These are phyloP conservation scores for Metarhizium sp. DNA, from an alignment of 2,329 filamentous ascomycete species.

Conservation along the genomic window DNA sequence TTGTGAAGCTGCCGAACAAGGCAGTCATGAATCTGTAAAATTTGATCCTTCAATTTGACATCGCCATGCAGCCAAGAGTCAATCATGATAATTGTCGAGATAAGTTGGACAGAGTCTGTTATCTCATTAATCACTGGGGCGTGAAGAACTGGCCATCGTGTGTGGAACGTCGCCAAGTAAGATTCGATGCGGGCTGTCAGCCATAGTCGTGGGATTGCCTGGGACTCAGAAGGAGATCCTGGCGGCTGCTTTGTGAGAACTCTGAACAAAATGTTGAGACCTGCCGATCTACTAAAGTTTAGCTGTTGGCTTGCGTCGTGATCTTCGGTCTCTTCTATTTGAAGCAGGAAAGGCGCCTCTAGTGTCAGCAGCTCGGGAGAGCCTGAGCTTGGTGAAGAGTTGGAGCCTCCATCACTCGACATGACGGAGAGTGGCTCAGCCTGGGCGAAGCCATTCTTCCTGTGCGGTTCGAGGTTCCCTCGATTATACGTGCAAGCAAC, in stretches of 20 bases:
- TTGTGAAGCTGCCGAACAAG: conserved; percentile 21
- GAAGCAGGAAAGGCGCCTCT: background rate
- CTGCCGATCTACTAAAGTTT: background rate
- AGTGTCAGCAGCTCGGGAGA: background rate
- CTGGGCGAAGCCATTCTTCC: background rate
- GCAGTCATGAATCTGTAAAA: conserved; percentile 20
- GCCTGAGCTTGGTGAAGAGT: background rate
- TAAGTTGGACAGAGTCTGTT: conserved; percentile 15
- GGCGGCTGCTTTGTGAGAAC: background rate
- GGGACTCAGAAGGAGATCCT: conserved; percentile 3
- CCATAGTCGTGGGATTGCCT: conserved; percentile 12
- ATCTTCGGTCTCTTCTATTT: background rate
- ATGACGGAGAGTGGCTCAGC: background rate
- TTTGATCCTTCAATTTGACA: conserved; percentile 14
- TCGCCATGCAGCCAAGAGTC: conserved; percentile 27
- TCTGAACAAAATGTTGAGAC: background rate
- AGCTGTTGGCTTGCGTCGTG: background rate
- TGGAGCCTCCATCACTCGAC: background rate
- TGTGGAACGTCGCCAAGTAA: conserved; percentile 31
- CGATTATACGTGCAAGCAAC: conserved; percentile 28
- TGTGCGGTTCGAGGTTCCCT: background rate
- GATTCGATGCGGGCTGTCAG: conserved; percentile 13
- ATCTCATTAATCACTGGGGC: conserved; percentile 23
- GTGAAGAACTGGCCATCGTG: conserved; percentile 32
- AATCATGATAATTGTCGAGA: conserved; percentile 26